Percentiles rank a stretch among this genome's conserved stretches.
phyloP scores from a whole-genome alignment of 805 yeast genomes.

The Wickerhamiella hasegawae region DNA sequence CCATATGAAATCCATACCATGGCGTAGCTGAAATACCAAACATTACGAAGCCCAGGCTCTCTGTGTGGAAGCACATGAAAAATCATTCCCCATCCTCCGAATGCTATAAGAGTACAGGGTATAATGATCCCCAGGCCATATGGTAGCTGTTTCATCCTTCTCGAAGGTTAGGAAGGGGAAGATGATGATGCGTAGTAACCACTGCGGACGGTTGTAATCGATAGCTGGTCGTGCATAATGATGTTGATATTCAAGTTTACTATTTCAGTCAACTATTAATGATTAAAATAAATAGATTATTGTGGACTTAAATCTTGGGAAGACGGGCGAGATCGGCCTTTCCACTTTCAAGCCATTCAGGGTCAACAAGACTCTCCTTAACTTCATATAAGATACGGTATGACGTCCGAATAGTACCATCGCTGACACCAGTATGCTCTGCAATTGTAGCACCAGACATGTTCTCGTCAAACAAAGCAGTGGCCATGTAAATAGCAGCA shows the following conservation, averaged over 20 bases:
- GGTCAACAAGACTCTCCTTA: constrained; percentile 55
- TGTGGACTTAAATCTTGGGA: constrained; percentile 18
- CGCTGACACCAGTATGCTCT: constrained; percentile 89
- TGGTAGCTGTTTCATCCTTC: constrained; percentile 1
- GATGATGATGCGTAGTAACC: too few species aligned
- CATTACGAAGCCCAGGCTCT: background rate
- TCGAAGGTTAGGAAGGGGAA: too few species aligned
- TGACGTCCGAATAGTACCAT: constrained; percentile 89
- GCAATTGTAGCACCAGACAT: constrained; percentile 68
- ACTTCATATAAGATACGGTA: constrained; percentile 71
- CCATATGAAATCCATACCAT: constrained; percentile 63
- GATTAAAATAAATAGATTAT: too few species aligned
- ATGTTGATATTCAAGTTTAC: too few species aligned
- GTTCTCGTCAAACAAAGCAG: constrained; percentile 68
- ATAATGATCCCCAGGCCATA: constrained; percentile 5
- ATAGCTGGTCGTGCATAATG: too few species aligned
- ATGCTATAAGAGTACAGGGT: constrained; percentile 3
- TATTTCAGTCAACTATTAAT: too few species aligned
- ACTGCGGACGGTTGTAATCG: too few species aligned
- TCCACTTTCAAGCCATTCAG: constrained; percentile 56
- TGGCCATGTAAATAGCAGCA: constrained; percentile 88
- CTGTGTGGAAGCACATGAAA: background rate
- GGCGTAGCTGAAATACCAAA: constrained; percentile 13
- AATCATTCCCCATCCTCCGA: constrained; percentile 3
- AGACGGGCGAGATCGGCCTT: constrained; percentile 37